Percentiles rank a stretch among this genome's conserved stretches.
Evolutionary conservation across 2,329 filamentous ascomycete species (phyloP).

Genomic region (Colletotrichum aenigma): DNA sequence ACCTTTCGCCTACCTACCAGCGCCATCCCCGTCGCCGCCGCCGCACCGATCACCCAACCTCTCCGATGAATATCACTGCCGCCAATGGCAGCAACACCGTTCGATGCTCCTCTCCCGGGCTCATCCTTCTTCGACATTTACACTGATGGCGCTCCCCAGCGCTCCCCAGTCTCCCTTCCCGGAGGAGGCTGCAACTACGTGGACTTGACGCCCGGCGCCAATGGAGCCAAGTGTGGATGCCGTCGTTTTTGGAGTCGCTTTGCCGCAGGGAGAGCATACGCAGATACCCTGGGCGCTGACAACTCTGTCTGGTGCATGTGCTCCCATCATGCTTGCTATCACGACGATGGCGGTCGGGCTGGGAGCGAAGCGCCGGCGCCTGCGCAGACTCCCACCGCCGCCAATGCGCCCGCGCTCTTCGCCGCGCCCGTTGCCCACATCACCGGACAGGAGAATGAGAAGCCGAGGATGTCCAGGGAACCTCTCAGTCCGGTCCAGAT

Average conservation of each 20-base stretch:
- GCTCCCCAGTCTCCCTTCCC: conserved; percentile 44
- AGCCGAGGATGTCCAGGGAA: conserved; percentile 49
- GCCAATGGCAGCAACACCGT: conserved; percentile 59
- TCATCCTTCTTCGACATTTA: conserved; percentile 60
- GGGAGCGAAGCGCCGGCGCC: conserved; percentile 27
- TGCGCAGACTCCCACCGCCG: not conserved
- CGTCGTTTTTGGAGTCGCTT: conserved; percentile 64
- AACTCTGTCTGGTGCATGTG: conserved; percentile 65
- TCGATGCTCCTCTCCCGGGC: conserved; percentile 47
- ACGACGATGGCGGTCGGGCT: conserved; percentile 50
- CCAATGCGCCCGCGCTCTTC: not conserved
- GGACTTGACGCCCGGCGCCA: conserved; percentile 55
- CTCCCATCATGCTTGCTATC: conserved; percentile 66
- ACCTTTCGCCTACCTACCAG: not conserved
- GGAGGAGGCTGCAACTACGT: conserved; percentile 63
- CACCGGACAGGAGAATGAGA: conserved; percentile 57
- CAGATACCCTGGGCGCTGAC: conserved; percentile 36
- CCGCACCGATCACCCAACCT: conserved; percentile 25
- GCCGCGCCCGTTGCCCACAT: conserved; percentile 25
- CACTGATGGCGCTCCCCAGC: conserved; percentile 45
- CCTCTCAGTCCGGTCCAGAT: conserved; percentile 57
- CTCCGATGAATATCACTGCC: conserved; percentile 33
- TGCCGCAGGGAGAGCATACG: conserved; percentile 33
- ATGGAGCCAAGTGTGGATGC: conserved; percentile 61
- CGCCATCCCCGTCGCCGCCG: conserved; percentile 16